Evolutionary conservation across 495 filamentous ascomycete genomes (phyloP), one percentile per base, ranked within the genome.

Genomic region (Articulospora tetracladia): DNA sequence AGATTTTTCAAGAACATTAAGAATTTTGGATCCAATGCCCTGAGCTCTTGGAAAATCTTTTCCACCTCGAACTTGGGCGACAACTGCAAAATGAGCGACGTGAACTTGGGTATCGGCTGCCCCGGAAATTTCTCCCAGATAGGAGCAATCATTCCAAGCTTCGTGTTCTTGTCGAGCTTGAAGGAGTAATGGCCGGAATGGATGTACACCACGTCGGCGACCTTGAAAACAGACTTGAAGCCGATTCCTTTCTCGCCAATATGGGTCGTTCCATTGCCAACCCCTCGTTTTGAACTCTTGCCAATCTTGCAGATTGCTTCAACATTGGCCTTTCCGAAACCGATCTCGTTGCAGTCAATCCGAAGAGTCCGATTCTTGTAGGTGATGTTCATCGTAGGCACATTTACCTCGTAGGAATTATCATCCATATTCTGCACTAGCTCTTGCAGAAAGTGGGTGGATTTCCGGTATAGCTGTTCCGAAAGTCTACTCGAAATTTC

Each of bases 221-320:
- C 71, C 44, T 70, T 76, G 68, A 79, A 81, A 0, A 81, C 73
- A 1, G 75, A 78, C 54, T 79, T 79, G 62, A 79, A 81, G 0
- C 78, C 77, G 47, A 79, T 77, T 15, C 75, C 76, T 51, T 81
- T 81, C 48, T 77, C 76, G 4, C 77, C 78, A 56, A 74, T 71
- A 53, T 73, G 74, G 7, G 66, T 62, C 22, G 58, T 55, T 1
- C 19, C 15, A 27, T 36, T 41, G 4, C 25, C 30, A 13, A 1
- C 47, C 23, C 32, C 61, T 0, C 56, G 28, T 54, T 78, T 79
- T 22, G 72, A 69, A 58, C 75, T 77, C 20, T 72, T 19, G 7
- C 70, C 67, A 32, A 75, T 61, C 12, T 47, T 52, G 57, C 73
- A 74, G 22, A 79, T 69, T 17, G 76, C 76, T 2, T 66, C 41